These are phyloP conservation scores for Endotrypanum monterogeii DNA, from an alignment of 208 protist species.

Conservation along the genomic window DNA sequence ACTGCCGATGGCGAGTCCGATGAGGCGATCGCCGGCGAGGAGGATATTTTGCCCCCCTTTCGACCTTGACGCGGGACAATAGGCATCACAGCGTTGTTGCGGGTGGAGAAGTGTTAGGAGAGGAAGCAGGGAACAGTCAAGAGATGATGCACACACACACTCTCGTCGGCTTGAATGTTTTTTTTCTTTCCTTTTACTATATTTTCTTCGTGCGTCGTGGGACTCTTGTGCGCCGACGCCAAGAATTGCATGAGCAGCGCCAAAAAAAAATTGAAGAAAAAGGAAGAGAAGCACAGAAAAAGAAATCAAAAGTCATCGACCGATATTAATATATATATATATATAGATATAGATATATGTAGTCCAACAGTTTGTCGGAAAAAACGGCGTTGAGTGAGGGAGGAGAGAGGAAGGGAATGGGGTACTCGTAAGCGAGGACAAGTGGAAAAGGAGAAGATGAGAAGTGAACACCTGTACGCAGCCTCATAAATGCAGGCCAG, in stretches of 20 bases:
- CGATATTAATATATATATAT: too few species aligned
- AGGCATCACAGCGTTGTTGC: conserved; percentile 44
- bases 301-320: conserved; percentile 1
- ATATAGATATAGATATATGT: too few species aligned
- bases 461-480: neutral
- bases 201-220: conserved; percentile 17
- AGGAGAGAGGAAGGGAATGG: neutral
- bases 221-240: neutral
- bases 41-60: conserved; percentile 86
- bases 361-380: neutral
- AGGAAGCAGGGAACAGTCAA: conserved; percentile 13
- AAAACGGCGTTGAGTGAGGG: conserved; percentile 3
- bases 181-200: conserved; percentile 5
- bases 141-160: conserved; percentile 12
- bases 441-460: neutral
- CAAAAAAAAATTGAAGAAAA: neutral
- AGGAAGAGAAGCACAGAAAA: conserved; percentile 11
- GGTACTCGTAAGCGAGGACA: neutral
- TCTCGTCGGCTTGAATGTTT: neutral
- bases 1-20: conserved; percentile 46
- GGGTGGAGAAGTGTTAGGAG: neutral
- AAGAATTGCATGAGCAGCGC: neutral
- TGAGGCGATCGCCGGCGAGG: conserved; percentile 51
- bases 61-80: conserved; percentile 77
- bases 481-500: neutral